Percentiles rank a stretch among this genome's conserved stretches.
Evolutionary conservation across 1,284 basidiomycete species (phyloP).

Genomic region (Tilletia indica): DNA sequence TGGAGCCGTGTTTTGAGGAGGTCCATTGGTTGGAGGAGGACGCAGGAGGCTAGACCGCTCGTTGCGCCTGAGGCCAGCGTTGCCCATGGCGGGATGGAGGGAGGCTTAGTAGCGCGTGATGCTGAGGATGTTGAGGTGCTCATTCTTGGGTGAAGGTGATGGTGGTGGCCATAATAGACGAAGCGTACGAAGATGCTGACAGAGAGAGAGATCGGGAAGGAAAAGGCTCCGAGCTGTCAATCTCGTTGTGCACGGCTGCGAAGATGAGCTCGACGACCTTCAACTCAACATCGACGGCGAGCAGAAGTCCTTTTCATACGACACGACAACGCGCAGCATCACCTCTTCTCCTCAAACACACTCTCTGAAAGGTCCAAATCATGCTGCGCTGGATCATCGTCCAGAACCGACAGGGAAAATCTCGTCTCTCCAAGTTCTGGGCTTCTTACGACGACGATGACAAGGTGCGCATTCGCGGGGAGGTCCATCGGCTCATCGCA

Average conservation of each 20-base stretch:
- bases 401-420: slow-evolving; percentile 96
- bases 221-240: slow-evolving; percentile 11
- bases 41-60: slow-evolving; percentile 51
- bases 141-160: no score
- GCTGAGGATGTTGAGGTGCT: no score
- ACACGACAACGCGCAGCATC: not conserved
- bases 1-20: slow-evolving; percentile 54
- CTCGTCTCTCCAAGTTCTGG: slow-evolving; percentile 94
- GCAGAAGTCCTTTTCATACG: not conserved
- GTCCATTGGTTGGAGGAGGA: slow-evolving; percentile 53
- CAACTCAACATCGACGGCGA: not conserved
- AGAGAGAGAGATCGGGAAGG: not conserved
- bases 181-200: no score
- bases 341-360: not conserved
- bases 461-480: slow-evolving; percentile 83
- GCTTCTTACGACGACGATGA: slow-evolving; percentile 64
- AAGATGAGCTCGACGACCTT: not conserved
- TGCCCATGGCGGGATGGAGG: slow-evolving; percentile 36
- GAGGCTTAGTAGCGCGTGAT: not conserved
- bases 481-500: slow-evolving; percentile 91
- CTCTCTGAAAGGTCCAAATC: not conserved
- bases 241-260: not conserved
- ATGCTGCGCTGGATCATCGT: slow-evolving; percentile 95
- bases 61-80: slow-evolving; percentile 49
- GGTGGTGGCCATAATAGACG: no score